These are phyloP conservation scores for Colletotrichum nymphaeae DNA, from an alignment of 2,329 filamentous ascomycete genomes.

Conservation along the genomic window DNA sequence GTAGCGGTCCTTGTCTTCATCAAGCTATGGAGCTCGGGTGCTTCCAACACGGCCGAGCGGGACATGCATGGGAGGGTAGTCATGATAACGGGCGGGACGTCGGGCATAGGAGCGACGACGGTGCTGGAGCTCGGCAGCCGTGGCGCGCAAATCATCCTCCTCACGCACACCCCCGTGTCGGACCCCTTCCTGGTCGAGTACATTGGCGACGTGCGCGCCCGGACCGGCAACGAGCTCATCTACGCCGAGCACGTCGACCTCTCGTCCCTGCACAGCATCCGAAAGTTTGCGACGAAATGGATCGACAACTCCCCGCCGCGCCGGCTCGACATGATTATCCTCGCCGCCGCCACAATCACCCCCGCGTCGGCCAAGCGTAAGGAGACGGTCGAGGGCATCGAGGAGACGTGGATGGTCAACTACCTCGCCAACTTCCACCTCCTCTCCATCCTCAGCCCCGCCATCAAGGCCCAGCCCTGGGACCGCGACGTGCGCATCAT, in stretches of 20 bases:
- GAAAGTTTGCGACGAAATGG: conserved; percentile 96
- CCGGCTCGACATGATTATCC: conserved; percentile 88
- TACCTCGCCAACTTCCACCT: conserved; percentile 97
- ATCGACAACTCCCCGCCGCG: conserved; percentile 94
- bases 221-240: conserved; percentile 85
- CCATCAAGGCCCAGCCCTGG: conserved; percentile 88
- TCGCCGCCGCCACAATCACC: conserved; percentile 85
- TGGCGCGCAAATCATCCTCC: conserved; percentile 90
- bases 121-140: conserved; percentile 80
- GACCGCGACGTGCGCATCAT: conserved; percentile 93
- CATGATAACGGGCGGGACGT: conserved; percentile 94
- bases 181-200: conserved; percentile 94
- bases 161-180: conserved; percentile 83
- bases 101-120: conserved; percentile 86
- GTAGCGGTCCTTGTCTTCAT: conserved; percentile 55
- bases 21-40: conserved; percentile 84
- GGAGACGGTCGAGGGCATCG: conserved; percentile 82
- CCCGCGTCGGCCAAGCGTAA: conserved; percentile 70
- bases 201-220: conserved; percentile 85
- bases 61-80: conserved; percentile 94
- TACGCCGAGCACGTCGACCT: conserved; percentile 97
- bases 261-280: conserved; percentile 87
- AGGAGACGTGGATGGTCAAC: conserved; percentile 94
- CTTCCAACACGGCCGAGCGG: conserved; percentile 79
- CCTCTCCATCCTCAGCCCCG: conserved; percentile 89